Conservation (phyloP, 768 basidiomycete species). For the Lactarius vividus region DNA sequence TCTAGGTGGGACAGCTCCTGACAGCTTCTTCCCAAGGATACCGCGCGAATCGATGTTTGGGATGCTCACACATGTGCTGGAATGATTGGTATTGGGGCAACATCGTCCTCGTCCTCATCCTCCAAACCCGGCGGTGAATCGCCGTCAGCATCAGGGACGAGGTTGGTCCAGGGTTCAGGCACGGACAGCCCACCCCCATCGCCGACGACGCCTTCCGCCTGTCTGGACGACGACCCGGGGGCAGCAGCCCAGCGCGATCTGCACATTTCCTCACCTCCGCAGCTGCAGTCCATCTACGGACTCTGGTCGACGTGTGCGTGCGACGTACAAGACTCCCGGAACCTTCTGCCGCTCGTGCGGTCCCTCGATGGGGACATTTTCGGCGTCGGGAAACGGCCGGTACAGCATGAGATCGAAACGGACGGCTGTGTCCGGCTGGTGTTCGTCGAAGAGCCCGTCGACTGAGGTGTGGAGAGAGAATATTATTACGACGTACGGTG, state of each 20-base stretch:
- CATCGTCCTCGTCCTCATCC: neutral
- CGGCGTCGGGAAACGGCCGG: conserved; percentile 19
- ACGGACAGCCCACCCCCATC: neutral
- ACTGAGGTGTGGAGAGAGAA: neutral
- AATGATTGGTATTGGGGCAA: neutral
- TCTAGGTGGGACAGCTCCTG: neutral
- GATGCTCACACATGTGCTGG: neutral
- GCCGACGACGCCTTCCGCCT: neutral
- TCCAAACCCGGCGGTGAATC: neutral
- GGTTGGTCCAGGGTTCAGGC: neutral
- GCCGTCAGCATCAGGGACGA: neutral
- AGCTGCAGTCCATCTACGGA: neutral
- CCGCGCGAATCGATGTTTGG: neutral
- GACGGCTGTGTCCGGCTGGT: conserved; percentile 19
- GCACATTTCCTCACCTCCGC: neutral
- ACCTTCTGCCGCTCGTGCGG: neutral
- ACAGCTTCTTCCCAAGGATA: neutral
- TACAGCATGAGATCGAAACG: conserved; percentile 20
- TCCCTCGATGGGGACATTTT: conserved; percentile 17
- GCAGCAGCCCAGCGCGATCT: neutral
- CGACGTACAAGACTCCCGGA: conserved; percentile 1
- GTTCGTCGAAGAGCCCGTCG: conserved; percentile 6
- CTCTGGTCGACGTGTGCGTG: conserved; percentile 7
- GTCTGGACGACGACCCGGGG: neutral
- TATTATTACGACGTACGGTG: neutral